These are phyloP conservation scores for Dothistroma pini DNA, from an alignment of 2,329 filamentous ascomycete genomes.

Conservation along the genomic window DNA sequence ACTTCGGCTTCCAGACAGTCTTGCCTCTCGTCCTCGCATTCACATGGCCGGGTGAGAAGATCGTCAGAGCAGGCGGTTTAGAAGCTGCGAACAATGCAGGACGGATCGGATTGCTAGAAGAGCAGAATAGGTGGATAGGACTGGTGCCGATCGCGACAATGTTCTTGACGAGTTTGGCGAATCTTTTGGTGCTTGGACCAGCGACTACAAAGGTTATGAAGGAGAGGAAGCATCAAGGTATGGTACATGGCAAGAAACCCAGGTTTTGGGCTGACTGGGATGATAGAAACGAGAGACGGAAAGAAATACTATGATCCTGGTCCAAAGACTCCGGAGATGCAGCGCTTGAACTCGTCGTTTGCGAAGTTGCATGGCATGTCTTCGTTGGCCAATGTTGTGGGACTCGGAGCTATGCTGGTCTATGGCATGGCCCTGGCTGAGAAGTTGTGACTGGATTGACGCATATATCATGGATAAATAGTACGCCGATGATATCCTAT, in stretches of 20 bases:
- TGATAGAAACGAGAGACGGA: constrained; percentile 72
- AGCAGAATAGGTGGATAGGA: constrained; percentile 60
- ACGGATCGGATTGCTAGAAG: constrained; percentile 48
- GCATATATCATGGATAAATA: background rate
- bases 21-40: constrained; percentile 70
- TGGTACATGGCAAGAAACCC: constrained; percentile 25
- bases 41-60: constrained; percentile 68
- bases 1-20: constrained; percentile 78
- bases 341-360: constrained; percentile 73
- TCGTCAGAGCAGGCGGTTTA: constrained; percentile 25
- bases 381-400: constrained; percentile 71
- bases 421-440: constrained; percentile 75
- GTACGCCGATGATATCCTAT: background rate
- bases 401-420: constrained; percentile 64
- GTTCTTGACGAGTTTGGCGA: constrained; percentile 66
- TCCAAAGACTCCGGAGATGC: constrained; percentile 83
- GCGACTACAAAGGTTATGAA: constrained; percentile 70
- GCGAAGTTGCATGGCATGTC: constrained; percentile 76
- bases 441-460: constrained; percentile 43
- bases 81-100: constrained; percentile 28
- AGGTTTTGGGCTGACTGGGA: background rate
- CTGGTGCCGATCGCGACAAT: constrained; percentile 66
- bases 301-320: constrained; percentile 78
- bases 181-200: constrained; percentile 69
- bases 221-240: constrained; percentile 75